Evolutionary conservation across 108 stramenopile genomes (phyloP), one percentile per base, ranked within the genome.

Genomic region (Discostella pseudostelligera): DNA sequence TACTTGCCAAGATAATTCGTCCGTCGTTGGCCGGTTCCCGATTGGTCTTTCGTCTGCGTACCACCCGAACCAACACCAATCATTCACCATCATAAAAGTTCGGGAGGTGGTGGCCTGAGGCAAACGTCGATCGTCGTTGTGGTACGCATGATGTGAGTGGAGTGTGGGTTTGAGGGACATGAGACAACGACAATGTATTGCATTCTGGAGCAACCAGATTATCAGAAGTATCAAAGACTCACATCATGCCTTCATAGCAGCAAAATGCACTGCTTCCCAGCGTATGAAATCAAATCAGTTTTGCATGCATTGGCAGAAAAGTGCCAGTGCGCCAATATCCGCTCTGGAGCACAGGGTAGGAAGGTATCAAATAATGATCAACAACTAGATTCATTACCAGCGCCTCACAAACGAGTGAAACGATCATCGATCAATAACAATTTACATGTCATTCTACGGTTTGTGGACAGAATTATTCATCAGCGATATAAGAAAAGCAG

Each of bases 381-480:
- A 14, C 10, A 11, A 20, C 7, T 22, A 25, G 49, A 22, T 22
- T 32, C 32, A 32, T 32, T 32, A 32, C 49, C 10, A 50, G 28
- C 36, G 16, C 55, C 55, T 32, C 73, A 43, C 24, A 74, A 74
- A 43, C 54, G 59, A 40, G 39, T 42, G 28, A 59, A 43, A 56
- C 9, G 50, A 28, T 28, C 8, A 56, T 3, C 44, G 28, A 28
- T 28, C 53, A 62, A 62, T 53, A 74, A 74, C 35, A 59, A 67
- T 67, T 53, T 42, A 14, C 65, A 74, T 62, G 49, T 65, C 6
- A 67, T 67, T 56, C 66, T 74, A 39, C 43, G 57, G 10, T 67
- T 62, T 46, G 57, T 74, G 21, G 65, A 67, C 51, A 26, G 65
- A 22, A 37, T 59, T 19, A 21, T 74, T 59, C 32, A 56, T 39